phyloP scores from a whole-genome alignment of 148 eudicot species.

The Fagopyrum esculentum region DNA sequence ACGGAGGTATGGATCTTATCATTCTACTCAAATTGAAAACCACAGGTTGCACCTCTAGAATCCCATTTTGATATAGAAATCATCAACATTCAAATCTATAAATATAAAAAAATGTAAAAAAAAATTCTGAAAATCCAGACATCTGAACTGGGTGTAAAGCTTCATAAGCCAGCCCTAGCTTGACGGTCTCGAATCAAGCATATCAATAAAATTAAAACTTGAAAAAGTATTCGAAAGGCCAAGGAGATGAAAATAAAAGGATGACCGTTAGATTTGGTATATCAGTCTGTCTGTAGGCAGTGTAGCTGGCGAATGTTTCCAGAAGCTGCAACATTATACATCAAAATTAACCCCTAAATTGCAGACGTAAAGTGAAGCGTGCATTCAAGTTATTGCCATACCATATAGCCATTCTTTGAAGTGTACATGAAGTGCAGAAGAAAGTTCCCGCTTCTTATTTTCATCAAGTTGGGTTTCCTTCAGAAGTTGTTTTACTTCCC shows the following conservation, averaged over 20 bases:
- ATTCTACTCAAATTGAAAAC: background rate
- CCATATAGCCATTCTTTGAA: conserved; percentile 95
- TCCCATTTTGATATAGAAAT: background rate
- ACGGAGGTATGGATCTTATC: no score
- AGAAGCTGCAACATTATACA: conserved; percentile 51
- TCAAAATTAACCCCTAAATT: background rate
- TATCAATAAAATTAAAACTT: background rate
- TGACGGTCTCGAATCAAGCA: background rate
- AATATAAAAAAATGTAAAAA: background rate
- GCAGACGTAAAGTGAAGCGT: background rate
- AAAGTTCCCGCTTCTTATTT: conserved; percentile 68
- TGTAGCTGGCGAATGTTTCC: conserved; percentile 89
- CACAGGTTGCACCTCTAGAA: background rate
- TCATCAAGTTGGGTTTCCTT: conserved; percentile 85
- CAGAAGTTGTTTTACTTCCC: conserved; percentile 75
- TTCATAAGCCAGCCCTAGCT: background rate
- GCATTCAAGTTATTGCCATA: conserved; percentile 4
- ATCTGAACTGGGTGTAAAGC: background rate
- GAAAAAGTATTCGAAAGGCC: background rate
- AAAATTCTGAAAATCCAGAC: background rate
- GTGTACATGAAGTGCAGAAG: conserved; percentile 71
- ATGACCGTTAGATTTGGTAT: background rate
- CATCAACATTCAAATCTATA: background rate
- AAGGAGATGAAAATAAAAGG: background rate
- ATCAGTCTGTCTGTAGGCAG: conserved; percentile 43